These are phyloP conservation scores for Colletotrichum truncatum DNA, from an alignment of 2,329 filamentous ascomycete genomes.

Conservation along the genomic window DNA sequence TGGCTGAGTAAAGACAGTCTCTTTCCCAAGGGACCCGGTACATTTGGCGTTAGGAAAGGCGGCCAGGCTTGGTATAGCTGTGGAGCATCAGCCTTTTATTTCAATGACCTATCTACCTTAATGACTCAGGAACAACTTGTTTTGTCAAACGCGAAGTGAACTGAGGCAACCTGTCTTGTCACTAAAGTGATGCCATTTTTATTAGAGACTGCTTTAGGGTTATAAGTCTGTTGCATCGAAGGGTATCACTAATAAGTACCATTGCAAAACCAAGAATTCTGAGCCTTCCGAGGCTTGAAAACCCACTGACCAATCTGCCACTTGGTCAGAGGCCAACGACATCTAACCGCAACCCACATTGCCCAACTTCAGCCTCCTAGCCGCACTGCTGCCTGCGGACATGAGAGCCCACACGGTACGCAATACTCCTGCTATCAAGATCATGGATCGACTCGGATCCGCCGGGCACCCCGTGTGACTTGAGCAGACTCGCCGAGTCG, in stretches of 20 bases:
- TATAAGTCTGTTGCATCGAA: not conserved
- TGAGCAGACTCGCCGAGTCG: conserved; percentile 66
- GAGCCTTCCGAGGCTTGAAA: not conserved
- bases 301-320: not conserved
- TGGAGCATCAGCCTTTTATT: not conserved
- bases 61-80: not conserved
- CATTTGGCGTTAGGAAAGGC: conserved; percentile 11
- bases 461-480: conserved; percentile 65
- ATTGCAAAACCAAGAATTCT: not conserved
- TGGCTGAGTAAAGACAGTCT: not conserved
- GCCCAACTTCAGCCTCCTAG: not conserved
- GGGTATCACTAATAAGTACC: conserved; percentile 26
- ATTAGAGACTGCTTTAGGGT: conserved; percentile 4
- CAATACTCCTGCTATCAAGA: not conserved
- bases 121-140: not conserved
- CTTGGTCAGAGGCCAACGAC: not conserved
- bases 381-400: not conserved
- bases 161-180: not conserved
- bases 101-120: not conserved
- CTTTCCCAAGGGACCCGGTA: not conserved
- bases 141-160: not conserved
- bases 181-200: not conserved
- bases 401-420: not conserved
- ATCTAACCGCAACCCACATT: not conserved
- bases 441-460: conserved; percentile 44